These are phyloP conservation scores for Fusarium citri DNA, from an alignment of 2,329 filamentous ascomycete species.

Conservation along the genomic window DNA sequence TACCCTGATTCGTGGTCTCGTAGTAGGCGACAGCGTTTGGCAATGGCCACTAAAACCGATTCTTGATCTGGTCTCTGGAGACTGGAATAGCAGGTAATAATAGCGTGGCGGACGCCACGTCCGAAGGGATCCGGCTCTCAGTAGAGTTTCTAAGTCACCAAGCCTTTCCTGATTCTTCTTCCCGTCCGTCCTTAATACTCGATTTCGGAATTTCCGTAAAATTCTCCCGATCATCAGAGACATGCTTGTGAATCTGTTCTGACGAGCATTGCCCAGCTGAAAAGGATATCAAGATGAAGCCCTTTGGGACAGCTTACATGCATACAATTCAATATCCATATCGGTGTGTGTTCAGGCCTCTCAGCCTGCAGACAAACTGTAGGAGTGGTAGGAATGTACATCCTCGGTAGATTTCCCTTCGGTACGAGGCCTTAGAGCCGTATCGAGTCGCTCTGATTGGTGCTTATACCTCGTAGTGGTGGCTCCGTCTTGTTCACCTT, in stretches of 20 bases:
- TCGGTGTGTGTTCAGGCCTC: not conserved
- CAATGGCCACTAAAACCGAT: constrained; percentile 21
- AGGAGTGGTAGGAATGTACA: constrained; percentile 37
- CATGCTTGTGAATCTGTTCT: not conserved
- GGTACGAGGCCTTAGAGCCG: constrained; percentile 37
- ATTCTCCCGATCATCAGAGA: not conserved
- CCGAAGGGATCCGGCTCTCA: constrained; percentile 38
- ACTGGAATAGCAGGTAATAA: constrained; percentile 29
- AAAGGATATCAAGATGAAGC: constrained; percentile 38
- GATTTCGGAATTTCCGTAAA: not conserved
- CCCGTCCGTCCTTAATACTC: not conserved
- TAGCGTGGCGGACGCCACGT: constrained; percentile 44
- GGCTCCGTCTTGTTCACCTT: constrained; percentile 51
- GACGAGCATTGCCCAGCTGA: not conserved
- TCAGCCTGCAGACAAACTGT: constrained; percentile 1
- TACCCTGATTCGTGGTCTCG: constrained; percentile 12
- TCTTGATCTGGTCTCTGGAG: constrained; percentile 31
- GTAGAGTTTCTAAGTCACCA: constrained; percentile 35
- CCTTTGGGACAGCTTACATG: constrained; percentile 47
- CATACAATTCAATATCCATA: constrained; percentile 5
- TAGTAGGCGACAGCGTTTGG: constrained; percentile 6
- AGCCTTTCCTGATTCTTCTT: constrained; percentile 17
- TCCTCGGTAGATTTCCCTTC: constrained; percentile 46
- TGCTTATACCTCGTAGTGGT: constrained; percentile 46
- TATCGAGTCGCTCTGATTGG: constrained; percentile 51